Percentiles rank a stretch among this genome's conserved stretches.
These are phyloP conservation scores for Auricularia sp. DNA, from an alignment of 768 basidiomycete genomes.

Conservation along the genomic window DNA sequence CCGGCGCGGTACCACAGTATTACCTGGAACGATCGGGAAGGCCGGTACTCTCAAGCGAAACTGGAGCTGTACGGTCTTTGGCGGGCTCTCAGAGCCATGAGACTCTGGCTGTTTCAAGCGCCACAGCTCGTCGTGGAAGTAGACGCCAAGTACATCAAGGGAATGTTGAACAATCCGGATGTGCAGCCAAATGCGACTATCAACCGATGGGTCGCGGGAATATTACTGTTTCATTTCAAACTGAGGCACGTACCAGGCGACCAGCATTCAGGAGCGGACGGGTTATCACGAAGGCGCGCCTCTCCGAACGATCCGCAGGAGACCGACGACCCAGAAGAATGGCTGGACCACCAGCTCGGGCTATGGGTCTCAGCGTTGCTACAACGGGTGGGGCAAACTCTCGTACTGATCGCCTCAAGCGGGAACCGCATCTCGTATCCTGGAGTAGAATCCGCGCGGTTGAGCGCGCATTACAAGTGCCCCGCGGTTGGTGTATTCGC, in stretches of 20 bases:
- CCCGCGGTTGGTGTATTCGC: not conserved
- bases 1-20: constrained; percentile 23
- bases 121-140: constrained; percentile 2
- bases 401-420: not conserved
- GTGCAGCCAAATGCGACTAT: constrained; percentile 6
- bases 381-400: not conserved
- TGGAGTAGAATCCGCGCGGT: too few relatives aligned
- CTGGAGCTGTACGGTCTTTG: constrained; percentile 30
- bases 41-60: constrained; percentile 30
- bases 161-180: constrained; percentile 8
- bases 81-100: constrained; percentile 19
- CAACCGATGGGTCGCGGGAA: constrained; percentile 7
- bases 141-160: constrained; percentile 8
- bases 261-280: constrained; percentile 7
- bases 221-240: constrained; percentile 3
- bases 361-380: not conserved
- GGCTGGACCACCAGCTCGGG: constrained; percentile 3
- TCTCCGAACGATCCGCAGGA: constrained; percentile 11
- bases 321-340: constrained; percentile 8
- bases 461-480: not conserved
- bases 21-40: constrained; percentile 24
- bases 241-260: constrained; percentile 7
- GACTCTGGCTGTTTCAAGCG: constrained; percentile 20
- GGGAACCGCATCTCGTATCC: too few relatives aligned
- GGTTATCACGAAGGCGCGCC: constrained; percentile 10